phyloP scores from a whole-genome alignment of 345 rosid species.

The Passiflora organensis region DNA sequence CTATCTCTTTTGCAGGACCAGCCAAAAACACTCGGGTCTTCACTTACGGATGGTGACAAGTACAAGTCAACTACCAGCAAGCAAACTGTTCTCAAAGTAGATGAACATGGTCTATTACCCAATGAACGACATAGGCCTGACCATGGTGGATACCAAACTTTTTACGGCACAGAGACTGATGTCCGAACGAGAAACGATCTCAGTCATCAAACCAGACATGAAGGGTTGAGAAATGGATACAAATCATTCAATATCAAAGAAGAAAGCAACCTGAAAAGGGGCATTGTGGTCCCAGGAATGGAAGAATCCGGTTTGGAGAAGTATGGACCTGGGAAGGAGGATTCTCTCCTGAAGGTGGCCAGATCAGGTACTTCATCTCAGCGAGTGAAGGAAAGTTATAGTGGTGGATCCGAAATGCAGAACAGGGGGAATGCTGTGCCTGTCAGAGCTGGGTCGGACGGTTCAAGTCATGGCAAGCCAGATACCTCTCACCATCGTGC shows the following conservation, averaged over 20 bases:
- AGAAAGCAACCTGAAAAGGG: constrained; percentile 24
- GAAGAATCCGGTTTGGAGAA: constrained; percentile 33
- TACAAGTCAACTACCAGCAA: no score
- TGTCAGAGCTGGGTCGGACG: no score
- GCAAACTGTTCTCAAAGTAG: constrained; percentile 26
- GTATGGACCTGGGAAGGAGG: constrained; percentile 36
- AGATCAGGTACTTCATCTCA: constrained; percentile 43
- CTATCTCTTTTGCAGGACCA: constrained; percentile 41
- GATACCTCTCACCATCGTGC: no score
- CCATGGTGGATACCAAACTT: constrained; percentile 25
- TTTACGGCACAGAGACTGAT: constrained; percentile 25
- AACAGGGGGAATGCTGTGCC: constrained; percentile 36
- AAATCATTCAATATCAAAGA: constrained; percentile 20
- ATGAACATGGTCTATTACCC: constrained; percentile 19
- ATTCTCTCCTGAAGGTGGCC: constrained; percentile 32
- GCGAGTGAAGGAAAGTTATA: constrained; percentile 28
- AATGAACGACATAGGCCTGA: constrained; percentile 21
- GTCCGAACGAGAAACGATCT: constrained; percentile 20
- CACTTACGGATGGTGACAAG: no score
- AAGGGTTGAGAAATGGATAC: no score
- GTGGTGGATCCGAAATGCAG: constrained; percentile 28
- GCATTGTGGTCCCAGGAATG: constrained; percentile 23
- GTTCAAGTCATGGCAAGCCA: no score
- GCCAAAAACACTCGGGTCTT: constrained; percentile 28
- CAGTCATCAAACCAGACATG: constrained; percentile 28